Percentiles rank a stretch among this genome's conserved stretches.
Conservation (phyloP, 345 rosid species). For the Syzygium jambos region DNA sequence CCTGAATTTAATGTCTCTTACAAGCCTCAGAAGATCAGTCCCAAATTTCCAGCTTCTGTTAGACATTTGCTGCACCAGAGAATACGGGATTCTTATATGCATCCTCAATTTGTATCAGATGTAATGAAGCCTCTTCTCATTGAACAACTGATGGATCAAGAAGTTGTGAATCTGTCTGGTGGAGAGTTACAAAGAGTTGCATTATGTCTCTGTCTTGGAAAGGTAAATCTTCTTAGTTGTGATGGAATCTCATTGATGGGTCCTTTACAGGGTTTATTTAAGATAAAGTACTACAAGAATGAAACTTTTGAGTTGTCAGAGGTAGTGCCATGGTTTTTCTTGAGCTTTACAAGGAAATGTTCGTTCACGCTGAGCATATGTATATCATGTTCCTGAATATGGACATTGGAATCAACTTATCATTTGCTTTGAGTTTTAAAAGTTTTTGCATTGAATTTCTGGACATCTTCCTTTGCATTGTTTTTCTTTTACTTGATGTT, state of each 20-base stretch:
- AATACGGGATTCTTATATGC: slow-evolving; percentile 87
- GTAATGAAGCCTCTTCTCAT: slow-evolving; percentile 98
- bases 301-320: background rate
- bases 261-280: background rate
- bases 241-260: background rate
- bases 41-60: slow-evolving; percentile 67
- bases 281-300: background rate
- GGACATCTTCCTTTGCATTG: background rate
- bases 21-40: slow-evolving; percentile 98
- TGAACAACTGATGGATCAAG: slow-evolving; percentile 95
- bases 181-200: slow-evolving; percentile 99
- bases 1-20: slow-evolving; percentile 96
- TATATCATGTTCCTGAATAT: background rate
- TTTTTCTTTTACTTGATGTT: background rate
- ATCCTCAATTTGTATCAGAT: slow-evolving; percentile 96
- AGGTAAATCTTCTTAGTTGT: slow-evolving; percentile 31
- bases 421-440: background rate
- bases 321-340: background rate
- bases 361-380: background rate
- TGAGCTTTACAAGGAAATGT: background rate
- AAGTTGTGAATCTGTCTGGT: slow-evolving; percentile 92
- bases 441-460: background rate
- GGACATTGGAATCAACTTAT: background rate
- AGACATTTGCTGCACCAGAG: slow-evolving; percentile 78
- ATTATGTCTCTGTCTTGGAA: slow-evolving; percentile 88